Evolutionary conservation across 768 basidiomycete species (phyloP).

Genomic region (Imleria badia): DNA sequence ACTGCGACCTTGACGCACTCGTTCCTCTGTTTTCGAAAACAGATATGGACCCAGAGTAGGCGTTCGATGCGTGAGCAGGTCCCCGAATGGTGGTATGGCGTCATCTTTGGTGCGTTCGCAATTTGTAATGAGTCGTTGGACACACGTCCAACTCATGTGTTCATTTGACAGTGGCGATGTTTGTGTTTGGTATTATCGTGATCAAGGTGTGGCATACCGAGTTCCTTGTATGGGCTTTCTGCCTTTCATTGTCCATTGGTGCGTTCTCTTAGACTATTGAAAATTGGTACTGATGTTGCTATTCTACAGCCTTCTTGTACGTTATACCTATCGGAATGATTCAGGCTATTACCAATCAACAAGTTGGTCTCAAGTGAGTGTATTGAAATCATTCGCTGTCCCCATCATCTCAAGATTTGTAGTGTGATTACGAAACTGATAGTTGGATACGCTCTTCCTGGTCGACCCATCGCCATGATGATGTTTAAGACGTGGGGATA

Average conservation of each 20-base stretch:
- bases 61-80: constrained; percentile 72
- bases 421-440: constrained; percentile 72
- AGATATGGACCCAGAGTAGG: constrained; percentile 70
- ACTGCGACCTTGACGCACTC: constrained; percentile 75
- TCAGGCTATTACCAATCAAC: constrained; percentile 78
- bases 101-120: constrained; percentile 25
- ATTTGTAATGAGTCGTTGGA: neutral
- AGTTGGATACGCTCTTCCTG: constrained; percentile 54
- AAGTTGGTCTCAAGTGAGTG: constrained; percentile 53
- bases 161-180: constrained; percentile 40
- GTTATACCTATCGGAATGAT: constrained; percentile 76
- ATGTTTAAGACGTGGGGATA: constrained; percentile 79
- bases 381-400: neutral
- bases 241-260: constrained; percentile 32
- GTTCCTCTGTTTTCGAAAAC: constrained; percentile 73
- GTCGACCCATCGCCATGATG: constrained; percentile 76
- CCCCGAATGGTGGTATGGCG: constrained; percentile 59
- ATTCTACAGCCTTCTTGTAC: constrained; percentile 49
- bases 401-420: neutral
- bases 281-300: neutral
- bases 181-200: constrained; percentile 57
- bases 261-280: constrained; percentile 14
- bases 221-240: constrained; percentile 43
- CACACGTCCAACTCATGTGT: neutral
- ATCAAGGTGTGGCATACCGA: constrained; percentile 63